phyloP scores from a whole-genome alignment of 345 rosid genomes.

The Kandelia obovata region DNA sequence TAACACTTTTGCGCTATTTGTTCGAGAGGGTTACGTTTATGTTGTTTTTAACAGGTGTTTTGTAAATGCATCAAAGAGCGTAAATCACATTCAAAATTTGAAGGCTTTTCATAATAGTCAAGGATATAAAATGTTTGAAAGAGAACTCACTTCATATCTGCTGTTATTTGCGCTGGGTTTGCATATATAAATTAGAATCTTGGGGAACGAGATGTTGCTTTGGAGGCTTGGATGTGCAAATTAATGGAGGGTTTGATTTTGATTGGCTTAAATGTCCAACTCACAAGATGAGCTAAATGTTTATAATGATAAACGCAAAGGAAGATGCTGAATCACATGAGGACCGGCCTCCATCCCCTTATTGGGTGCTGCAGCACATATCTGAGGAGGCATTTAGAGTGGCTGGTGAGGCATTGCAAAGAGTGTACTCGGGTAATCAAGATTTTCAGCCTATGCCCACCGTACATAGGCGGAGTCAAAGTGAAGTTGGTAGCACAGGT shows the following conservation, averaged over 20 bases:
- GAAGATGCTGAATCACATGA: slow-evolving; percentile 49
- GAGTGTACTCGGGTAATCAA: slow-evolving; percentile 23
- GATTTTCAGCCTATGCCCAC: slow-evolving; percentile 22
- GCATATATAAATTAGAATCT: slow-evolving; percentile 5
- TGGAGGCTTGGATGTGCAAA: slow-evolving; percentile 9
- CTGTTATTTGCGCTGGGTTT: slow-evolving; percentile 5
- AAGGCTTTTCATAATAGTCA: slow-evolving; percentile 7
- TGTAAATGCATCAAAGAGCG: not conserved
- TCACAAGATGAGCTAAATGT: slow-evolving; percentile 31
- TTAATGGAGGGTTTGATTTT: slow-evolving; percentile 21
- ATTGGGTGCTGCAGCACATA: slow-evolving; percentile 29
- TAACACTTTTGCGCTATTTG: not conserved
- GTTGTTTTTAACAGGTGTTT: slow-evolving; percentile 16
- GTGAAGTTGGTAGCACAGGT: slow-evolving; percentile 42
- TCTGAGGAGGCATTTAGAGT: slow-evolving; percentile 44
- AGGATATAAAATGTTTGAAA: slow-evolving; percentile 15
- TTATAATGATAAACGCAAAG: slow-evolving; percentile 40
- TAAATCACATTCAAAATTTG: slow-evolving; percentile 7
- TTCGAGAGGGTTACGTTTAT: not conserved
- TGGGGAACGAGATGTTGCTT: slow-evolving; percentile 5
- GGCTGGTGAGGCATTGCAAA: slow-evolving; percentile 44
- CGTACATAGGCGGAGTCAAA: slow-evolving; percentile 42
- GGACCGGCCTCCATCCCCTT: slow-evolving; percentile 32
- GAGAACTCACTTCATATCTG: slow-evolving; percentile 10
- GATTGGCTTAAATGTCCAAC: slow-evolving; percentile 12